These are phyloP conservation scores for Zizania palustris DNA, from an alignment of 202 grass and related monocot species.

Conservation along the genomic window DNA sequence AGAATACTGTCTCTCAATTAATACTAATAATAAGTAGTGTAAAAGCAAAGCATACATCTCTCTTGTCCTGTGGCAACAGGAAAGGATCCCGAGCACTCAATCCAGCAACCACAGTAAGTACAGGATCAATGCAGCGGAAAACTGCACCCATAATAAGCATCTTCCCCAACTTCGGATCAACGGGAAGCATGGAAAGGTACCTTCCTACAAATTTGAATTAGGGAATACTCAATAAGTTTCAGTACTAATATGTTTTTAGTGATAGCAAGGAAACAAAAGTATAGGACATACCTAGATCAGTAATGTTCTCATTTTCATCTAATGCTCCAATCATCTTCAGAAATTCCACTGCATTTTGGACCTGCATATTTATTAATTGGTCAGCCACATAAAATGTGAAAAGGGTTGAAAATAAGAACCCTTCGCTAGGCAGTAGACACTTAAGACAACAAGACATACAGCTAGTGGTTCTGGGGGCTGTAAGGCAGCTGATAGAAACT, in stretches of 20 bases:
- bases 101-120: conserved; percentile 87
- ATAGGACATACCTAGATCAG: conserved; percentile 75
- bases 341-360: conserved; percentile 95
- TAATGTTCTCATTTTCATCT: conserved; percentile 81
- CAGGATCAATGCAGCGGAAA: conserved; percentile 86
- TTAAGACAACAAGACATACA: conserved; percentile 50
- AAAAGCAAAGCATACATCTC: conserved; percentile 70
- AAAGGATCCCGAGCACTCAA: conserved; percentile 93
- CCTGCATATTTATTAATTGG: conserved; percentile 54
- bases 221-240: conserved; percentile 38
- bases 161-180: conserved; percentile 97
- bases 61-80: conserved; percentile 90
- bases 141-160: conserved; percentile 99
- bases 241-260: conserved; percentile 34
- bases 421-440: background rate
- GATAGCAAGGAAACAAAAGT: conserved; percentile 21
- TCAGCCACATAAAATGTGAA: conserved; percentile 21
- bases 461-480: conserved; percentile 85
- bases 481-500: conserved; percentile 86
- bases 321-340: conserved; percentile 94
- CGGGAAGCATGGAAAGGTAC: conserved; percentile 94
- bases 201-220: conserved; percentile 65
- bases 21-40: background rate
- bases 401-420: conserved; percentile 25
- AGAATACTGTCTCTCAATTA: conserved; percentile 28